These are phyloP conservation scores for Trichoderma sp. DNA, from an alignment of 2,329 filamentous ascomycete genomes.

Conservation along the genomic window DNA sequence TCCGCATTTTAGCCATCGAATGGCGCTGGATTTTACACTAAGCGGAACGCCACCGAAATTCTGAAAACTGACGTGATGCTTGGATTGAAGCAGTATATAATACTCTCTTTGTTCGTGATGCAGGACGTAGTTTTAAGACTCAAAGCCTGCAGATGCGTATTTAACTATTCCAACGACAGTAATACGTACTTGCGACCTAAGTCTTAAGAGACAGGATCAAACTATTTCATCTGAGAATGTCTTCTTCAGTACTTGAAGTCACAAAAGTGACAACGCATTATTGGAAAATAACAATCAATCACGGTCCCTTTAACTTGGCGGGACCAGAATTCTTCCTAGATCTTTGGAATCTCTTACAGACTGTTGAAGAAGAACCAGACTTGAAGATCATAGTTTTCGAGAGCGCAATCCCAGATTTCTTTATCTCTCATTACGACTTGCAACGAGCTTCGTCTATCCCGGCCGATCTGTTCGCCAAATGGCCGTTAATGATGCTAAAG, in stretches of 20 bases:
- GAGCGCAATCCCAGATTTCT: not conserved
- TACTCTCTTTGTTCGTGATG: not conserved
- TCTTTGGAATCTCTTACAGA: not conserved
- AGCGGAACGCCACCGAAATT: not conserved
- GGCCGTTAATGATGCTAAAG: not conserved
- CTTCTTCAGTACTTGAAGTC: not conserved
- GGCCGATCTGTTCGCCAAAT: not conserved
- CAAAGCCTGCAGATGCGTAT: not conserved
- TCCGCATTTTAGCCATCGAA: not conserved
- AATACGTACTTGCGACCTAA: accelerated
- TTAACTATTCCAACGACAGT: not conserved
- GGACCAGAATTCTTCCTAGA: not conserved
- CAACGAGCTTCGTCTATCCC: not conserved
- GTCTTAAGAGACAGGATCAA: not conserved
- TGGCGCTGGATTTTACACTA: not conserved
- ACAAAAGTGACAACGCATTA: not conserved
- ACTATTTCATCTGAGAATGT: not conserved
- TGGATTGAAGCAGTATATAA: not conserved
- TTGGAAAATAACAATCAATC: not conserved
- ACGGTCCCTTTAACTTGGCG: not conserved
- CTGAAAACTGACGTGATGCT: not conserved
- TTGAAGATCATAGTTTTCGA: not conserved
- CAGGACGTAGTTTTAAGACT: not conserved
- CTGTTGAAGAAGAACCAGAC: not conserved
- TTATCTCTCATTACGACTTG: not conserved